Conservation (phyloP, 495 filamentous ascomycete genomes). For the Xylaria telfairii region DNA sequence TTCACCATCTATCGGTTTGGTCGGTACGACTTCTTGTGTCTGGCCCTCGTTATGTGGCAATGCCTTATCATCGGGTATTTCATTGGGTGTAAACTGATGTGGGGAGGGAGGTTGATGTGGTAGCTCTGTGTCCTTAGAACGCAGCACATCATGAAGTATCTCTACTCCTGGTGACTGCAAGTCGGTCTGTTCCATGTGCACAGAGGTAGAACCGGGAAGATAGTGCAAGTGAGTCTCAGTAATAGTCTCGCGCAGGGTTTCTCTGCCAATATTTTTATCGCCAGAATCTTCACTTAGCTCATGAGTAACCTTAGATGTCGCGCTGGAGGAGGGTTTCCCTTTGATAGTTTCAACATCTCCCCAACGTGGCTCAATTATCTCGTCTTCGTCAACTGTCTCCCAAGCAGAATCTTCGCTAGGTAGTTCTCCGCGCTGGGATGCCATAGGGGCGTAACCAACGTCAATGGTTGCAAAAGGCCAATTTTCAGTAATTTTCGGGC, state of each 20-base stretch:
- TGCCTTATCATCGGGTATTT: not conserved
- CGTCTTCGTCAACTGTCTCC: conserved; percentile 20
- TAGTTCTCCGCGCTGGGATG: not conserved
- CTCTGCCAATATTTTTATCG: not conserved
- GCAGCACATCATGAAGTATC: not conserved
- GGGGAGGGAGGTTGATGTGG: not conserved
- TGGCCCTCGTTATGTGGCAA: not conserved
- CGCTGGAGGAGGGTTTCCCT: not conserved
- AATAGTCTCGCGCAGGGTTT: not conserved
- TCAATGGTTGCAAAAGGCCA: not conserved
- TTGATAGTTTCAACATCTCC: not conserved
- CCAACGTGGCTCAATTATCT: not conserved
- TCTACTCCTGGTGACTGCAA: not conserved
- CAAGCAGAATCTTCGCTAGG: conserved; percentile 1
- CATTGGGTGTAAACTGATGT: not conserved
- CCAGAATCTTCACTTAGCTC: not conserved
- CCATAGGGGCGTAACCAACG: not conserved
- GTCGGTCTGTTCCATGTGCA: not conserved
- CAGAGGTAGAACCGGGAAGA: not conserved
- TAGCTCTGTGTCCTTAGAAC: not conserved
- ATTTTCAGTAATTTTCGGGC: not conserved
- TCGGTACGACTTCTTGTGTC: not conserved
- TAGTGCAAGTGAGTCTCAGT: not conserved
- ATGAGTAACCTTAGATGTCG: not conserved
- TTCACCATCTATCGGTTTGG: not conserved